Evolutionary conservation across 2,329 filamentous ascomycete species (phyloP), one percentile per base, ranked within the genome.

Genomic region (Chaetomium sp.): DNA sequence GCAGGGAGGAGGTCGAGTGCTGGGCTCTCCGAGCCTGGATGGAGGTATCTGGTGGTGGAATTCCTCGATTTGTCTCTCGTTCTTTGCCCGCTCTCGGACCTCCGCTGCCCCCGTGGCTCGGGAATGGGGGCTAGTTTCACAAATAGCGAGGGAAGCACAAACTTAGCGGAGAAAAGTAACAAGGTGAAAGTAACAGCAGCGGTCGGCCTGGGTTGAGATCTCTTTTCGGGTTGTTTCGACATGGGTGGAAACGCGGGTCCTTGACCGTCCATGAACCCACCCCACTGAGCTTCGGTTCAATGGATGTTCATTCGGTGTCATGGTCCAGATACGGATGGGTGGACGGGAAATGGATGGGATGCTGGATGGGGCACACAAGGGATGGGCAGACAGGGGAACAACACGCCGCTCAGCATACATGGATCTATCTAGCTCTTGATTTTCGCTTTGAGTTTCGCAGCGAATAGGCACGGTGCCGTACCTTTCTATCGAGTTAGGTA

Each of bases 341-440:
- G 38, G 38, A 42, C 19, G 35, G 45, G 33, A 35, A 2, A 13
- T 35, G 16, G 38, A 19, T 45, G 38, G 38, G 16, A 45, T 45
- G 2, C 38, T 19, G 38, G 38, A 19, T 19, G 10, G 47, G 49
- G 27, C 49, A 51, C 47, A 13, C 47, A 50, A 25, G 21, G 25
- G 23, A 53, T 25, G 25, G 50, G 16, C 25, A 53, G 50, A 27
- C 49, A 50, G 49, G 49, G 27, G 13, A 53, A 47, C 45, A 47
- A 47, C 45, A 47, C 45, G 23, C 45, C 45, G 21, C 45, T 47
- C 45, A 47, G 45, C 45, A 47, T 47, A 23, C n/a, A 47, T 47
- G 45, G 45, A 23, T 47, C 45, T 47, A 47, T 21, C 45, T 47
- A 23, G 19, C 21, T 47, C 21, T 23, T 47, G 45, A 21, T 23